Percentiles rank a stretch among this genome's conserved stretches.
Evolutionary conservation across 164 flowering plant genomes (phyloP).

Genomic region (Tetrastigma voinierianum): DNA sequence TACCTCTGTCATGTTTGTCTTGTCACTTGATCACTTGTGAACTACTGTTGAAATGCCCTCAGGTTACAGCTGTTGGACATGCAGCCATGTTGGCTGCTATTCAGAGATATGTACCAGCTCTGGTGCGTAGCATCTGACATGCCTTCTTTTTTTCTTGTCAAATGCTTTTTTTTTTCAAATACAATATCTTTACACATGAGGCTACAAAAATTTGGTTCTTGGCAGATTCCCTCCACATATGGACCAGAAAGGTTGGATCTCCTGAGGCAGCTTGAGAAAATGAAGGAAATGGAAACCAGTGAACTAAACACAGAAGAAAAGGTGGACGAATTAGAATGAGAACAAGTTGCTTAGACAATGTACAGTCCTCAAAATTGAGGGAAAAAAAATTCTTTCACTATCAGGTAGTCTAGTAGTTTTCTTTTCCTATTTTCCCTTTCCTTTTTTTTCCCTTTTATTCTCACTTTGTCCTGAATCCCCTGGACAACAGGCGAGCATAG

Average conservation of each 20-base stretch:
- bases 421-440: neutral
- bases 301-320: slow-evolving; percentile 48
- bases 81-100: slow-evolving; percentile 96
- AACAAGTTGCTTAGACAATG: slow-evolving; percentile 12
- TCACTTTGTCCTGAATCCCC: slow-evolving; percentile 14
- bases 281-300: slow-evolving; percentile 70
- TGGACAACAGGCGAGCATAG: slow-evolving; percentile 41
- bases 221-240: slow-evolving; percentile 86
- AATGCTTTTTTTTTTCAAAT: slow-evolving; percentile 4
- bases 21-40: neutral
- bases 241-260: slow-evolving; percentile 88
- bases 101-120: slow-evolving; percentile 76
- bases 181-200: neutral
- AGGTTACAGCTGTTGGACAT: slow-evolving; percentile 99
- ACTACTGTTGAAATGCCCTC: slow-evolving; percentile 11
- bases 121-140: slow-evolving; percentile 41
- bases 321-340: slow-evolving; percentile 34
- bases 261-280: slow-evolving; percentile 90
- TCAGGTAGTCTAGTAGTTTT: slow-evolving; percentile 1
- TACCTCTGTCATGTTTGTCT: neutral
- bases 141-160: neutral
- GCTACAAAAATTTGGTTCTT: slow-evolving; percentile 3
- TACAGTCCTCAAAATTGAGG: slow-evolving; percentile 14
- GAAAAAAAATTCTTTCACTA: neutral
- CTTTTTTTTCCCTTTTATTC: neutral